Evolutionary conservation across 2,329 filamentous ascomycete genomes (phyloP), one percentile per base, ranked within the genome.

Genomic region (Zalaria sp.): DNA sequence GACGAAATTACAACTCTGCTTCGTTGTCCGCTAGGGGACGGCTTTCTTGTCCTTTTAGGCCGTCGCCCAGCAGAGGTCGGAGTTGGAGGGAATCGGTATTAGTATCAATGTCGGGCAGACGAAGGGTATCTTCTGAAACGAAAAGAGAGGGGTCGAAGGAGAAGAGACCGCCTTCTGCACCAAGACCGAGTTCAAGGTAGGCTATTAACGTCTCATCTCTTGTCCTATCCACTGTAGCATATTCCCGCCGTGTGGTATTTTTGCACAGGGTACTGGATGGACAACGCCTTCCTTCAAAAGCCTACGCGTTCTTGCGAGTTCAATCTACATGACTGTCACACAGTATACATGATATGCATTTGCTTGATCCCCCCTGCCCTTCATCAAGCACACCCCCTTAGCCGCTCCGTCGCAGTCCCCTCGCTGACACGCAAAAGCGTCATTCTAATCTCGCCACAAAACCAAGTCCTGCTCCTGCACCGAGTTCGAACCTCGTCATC

Each of bases 401-500:
- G 29, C 8, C 28, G 8, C 25, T 41, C 39, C 9, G 25, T 36
- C 6, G 10, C 28, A 10, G 5, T 11, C 8, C 35, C 18, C 7
- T 36, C 35, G 35, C 10, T n/a, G 10, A 36, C 7, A n/a, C 35
- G 18, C 7, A 5, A 47, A 44, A 93, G 85, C 50, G 78, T 96
- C 37, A 67, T 96, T 29, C 72, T 96, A 9, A 68, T 98, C 38
- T 95, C 91, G 0, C 82, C 87, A 0, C 70, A 73, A 39, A 95
- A 96, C 59, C 79, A 94, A 58, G 77, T 96, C 37, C 73, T 98
- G 1, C 76, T 96, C 11, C 76, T 96, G 5, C 87, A 87, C 59
- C 80, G 91, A 47, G 85, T 93, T 3, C 73, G 80, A 49, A 86
- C 81, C 1, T 91, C 85, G 0, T 77, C 75, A 1, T 82, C 87